Percentiles rank a stretch among this genome's conserved stretches.
Conservation (phyloP, 2,329 filamentous ascomycete species). For the Phialophora tarda region DNA sequence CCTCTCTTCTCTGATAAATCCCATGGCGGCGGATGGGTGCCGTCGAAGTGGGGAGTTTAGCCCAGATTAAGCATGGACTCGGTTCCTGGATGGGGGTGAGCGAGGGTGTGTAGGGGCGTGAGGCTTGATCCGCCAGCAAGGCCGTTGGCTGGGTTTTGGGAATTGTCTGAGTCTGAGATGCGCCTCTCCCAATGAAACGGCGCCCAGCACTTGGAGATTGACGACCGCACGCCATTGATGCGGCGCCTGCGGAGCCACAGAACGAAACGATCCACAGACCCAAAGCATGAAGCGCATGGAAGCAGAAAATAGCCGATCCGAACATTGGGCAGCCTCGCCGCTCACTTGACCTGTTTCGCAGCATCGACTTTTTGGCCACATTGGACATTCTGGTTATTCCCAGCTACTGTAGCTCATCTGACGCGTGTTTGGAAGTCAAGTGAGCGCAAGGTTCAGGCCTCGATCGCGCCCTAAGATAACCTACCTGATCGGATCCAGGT, state of each 20-base stretch:
- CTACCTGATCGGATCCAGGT: slow-evolving; percentile 2
- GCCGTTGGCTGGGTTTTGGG: slow-evolving; percentile 36
- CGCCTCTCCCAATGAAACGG: slow-evolving; percentile 8
- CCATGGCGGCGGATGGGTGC: neutral
- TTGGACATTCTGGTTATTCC: neutral
- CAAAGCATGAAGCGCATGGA: neutral
- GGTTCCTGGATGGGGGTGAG: slow-evolving; percentile 13
- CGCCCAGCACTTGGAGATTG: slow-evolving; percentile 11
- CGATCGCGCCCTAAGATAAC: slow-evolving; percentile 1
- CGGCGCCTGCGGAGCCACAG: neutral
- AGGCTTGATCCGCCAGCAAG: slow-evolving; percentile 7
- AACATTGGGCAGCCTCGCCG: neutral
- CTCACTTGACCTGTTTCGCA: neutral
- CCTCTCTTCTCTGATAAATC: neutral
- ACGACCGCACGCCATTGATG: neutral
- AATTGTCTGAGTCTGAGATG: slow-evolving; percentile 28
- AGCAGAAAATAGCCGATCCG: neutral
- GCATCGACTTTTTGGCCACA: neutral
- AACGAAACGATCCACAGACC: neutral
- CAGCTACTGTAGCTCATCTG: neutral
- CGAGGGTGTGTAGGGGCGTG: slow-evolving; percentile 9
- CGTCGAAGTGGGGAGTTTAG: neutral
- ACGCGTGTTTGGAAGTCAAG: neutral
- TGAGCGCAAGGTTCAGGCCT: neutral
- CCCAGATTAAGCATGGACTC: slow-evolving; percentile 16